Evolutionary conservation across 345 rosid species (phyloP).

Genomic region (Stellera chamaejasme): DNA sequence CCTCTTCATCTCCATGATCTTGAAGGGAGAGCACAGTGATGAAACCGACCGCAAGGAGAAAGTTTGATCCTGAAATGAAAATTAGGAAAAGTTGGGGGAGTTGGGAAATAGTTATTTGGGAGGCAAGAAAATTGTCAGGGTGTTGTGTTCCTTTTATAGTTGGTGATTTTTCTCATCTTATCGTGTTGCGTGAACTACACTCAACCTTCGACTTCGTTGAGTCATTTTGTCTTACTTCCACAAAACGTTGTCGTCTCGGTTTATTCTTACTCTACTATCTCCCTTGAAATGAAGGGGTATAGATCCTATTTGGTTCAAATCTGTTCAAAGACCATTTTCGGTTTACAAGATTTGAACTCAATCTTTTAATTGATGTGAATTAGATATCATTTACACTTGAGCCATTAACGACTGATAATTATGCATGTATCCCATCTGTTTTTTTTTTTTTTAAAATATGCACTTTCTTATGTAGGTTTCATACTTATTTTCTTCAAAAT

Average conservation of each 20-base stretch:
- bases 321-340: too few species aligned
- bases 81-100: background rate
- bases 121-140: conserved; percentile 9
- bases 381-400: too few species aligned
- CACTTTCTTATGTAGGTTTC: too few species aligned
- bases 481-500: too few species aligned
- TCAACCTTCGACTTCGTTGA: conserved; percentile 20
- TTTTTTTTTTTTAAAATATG: too few species aligned
- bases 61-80: conserved; percentile 5
- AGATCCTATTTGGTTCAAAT: too few species aligned
- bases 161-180: conserved; percentile 18
- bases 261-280: too few species aligned
- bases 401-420: too few species aligned
- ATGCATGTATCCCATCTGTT: too few species aligned
- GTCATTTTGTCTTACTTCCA: conserved; percentile 18
- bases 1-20: conserved; percentile 31
- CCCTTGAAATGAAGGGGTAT: too few species aligned
- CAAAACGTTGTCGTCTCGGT: background rate
- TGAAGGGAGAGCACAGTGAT: background rate
- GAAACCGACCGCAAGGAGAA: background rate
- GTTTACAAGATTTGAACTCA: too few species aligned
- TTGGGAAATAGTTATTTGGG: conserved; percentile 2
- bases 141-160: conserved; percentile 22
- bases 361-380: too few species aligned
- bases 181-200: conserved; percentile 54